Evolutionary conservation across 1,284 basidiomycete genomes (phyloP).

Genomic region (Melanopsichium pennsylvanicum): DNA sequence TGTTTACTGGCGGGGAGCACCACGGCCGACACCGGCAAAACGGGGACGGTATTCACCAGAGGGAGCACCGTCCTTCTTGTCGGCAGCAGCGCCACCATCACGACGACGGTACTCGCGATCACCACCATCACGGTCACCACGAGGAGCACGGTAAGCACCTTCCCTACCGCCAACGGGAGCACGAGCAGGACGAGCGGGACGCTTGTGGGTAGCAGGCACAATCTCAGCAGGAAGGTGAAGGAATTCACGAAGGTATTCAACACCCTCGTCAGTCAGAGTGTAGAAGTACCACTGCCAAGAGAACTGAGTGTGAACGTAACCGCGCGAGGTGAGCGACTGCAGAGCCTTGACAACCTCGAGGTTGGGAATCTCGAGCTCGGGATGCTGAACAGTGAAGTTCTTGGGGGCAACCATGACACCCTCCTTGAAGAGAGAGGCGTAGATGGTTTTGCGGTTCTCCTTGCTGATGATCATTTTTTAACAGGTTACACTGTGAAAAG

Average conservation of each 20-base stretch:
- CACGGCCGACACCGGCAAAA: slow-evolving; percentile 63
- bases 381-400: slow-evolving; percentile 97
- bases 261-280: slow-evolving; percentile 65
- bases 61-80: slow-evolving; percentile 64
- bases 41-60: slow-evolving; percentile 65
- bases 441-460: slow-evolving; percentile 65
- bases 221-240: slow-evolving; percentile 66
- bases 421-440: slow-evolving; percentile 65
- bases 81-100: slow-evolving; percentile 45
- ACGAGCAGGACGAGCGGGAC: slow-evolving; percentile 62
- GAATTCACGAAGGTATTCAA: slow-evolving; percentile 66
- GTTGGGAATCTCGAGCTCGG: slow-evolving; percentile 95
- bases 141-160: slow-evolving; percentile 59
- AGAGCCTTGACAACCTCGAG: slow-evolving; percentile 99
- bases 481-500: slow-evolving; percentile 4
- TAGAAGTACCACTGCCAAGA: slow-evolving; percentile 69
- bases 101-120: slow-evolving; percentile 65
- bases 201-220: slow-evolving; percentile 66
- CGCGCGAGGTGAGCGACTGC: slow-evolving; percentile 94
- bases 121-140: slow-evolving; percentile 61
- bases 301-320: slow-evolving; percentile 92
- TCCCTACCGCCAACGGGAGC: slow-evolving; percentile 58
- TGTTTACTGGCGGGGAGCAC: slow-evolving; percentile 60
- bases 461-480: slow-evolving; percentile 65
- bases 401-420: slow-evolving; percentile 99